Base-by-base conservation (phyloP, 2,329 filamentous ascomycete species). In the Torrubiellomyces zombiae region DNA sequence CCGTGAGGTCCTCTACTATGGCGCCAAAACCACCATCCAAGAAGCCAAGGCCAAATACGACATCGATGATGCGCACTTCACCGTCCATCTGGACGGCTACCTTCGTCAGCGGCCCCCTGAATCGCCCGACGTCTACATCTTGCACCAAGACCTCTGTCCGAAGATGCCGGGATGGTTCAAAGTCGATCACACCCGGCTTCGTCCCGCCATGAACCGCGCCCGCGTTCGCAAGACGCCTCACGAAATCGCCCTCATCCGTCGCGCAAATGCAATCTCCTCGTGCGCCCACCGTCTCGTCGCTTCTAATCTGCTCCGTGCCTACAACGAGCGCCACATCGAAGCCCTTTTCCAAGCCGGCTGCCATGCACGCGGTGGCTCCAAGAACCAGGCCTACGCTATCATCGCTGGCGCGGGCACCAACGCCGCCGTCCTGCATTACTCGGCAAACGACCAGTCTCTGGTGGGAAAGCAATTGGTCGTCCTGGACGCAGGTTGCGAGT, bases 401-500 rank as follows among this genome's bases (percentile, higher is more conserved):
- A 94, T 98, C 38, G 81, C 80, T 22, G 86, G 79, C 2, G 71
- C 77, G 2, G 86, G 86, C 1, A 45, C 60, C n/a, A 89, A 89
- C 42, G 83, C 78, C 5, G 73, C 77, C 9, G 85, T 79, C 0
- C 58, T 95, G 20, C 89, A 98, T 50, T 98, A 98, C 48, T 65
- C 67, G 21, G 68, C 65, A 26, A 95, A 98, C 45, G 63, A 91
- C 40, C 65, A 77, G 38, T 52, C 71, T 2, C 64, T 95, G 11
- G 53, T 55, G 3, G 70, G 74, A 14, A 66, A 74, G 29, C 70
- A 85, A 41, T 62, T 85, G 16, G 56, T 95, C 16, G 73, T 91
- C 12, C 58, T 98, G 4, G 86, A 98, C 45, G 85, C 86, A 2
- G 85, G 82, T 3, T 77, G 74, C 36, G 86, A 95, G 50, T 92